These are phyloP conservation scores for Mrakia frigida DNA, from an alignment of 768 basidiomycete genomes.

Conservation along the genomic window DNA sequence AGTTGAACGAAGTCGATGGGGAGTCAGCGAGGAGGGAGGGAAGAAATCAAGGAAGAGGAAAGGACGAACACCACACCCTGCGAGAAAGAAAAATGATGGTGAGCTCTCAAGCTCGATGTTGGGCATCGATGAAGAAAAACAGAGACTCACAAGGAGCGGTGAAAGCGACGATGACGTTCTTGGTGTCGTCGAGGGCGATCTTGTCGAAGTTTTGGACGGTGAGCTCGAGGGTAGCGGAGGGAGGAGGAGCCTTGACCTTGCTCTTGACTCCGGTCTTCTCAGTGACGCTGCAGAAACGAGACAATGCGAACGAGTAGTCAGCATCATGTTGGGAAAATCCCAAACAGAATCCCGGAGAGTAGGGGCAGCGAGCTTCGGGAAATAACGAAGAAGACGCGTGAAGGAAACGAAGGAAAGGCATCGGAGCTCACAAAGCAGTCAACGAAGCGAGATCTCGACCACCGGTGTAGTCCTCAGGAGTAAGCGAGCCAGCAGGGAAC, in stretches of 20 bases:
- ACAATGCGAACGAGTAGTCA: background rate
- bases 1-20: slow-evolving; percentile 55
- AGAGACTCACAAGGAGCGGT: slow-evolving; percentile 46
- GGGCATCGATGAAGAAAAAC: background rate
- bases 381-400: background rate
- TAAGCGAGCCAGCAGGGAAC: slow-evolving; percentile 66
- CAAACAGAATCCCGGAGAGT: background rate
- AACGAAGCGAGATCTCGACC: slow-evolving; percentile 77
- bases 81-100: slow-evolving; percentile 21
- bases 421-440: slow-evolving; percentile 60
- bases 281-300: slow-evolving; percentile 54
- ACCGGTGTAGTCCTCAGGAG: slow-evolving; percentile 61
- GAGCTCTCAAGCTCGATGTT: slow-evolving; percentile 37
- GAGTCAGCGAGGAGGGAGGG: background rate
- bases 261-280: slow-evolving; percentile 73
- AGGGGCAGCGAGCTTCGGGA: background rate
- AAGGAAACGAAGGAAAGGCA: background rate
- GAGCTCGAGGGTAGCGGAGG: slow-evolving; percentile 62
- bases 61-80: slow-evolving; percentile 9
- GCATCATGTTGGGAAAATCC: background rate
- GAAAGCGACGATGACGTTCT: slow-evolving; percentile 72
- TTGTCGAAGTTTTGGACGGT: slow-evolving; percentile 72
- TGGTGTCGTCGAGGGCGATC: slow-evolving; percentile 61
- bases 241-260: slow-evolving; percentile 78
- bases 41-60: slow-evolving; percentile 23